Evolutionary conservation across 1,139 yeast species (phyloP).

Genomic region (Pichia inconspicua): DNA sequence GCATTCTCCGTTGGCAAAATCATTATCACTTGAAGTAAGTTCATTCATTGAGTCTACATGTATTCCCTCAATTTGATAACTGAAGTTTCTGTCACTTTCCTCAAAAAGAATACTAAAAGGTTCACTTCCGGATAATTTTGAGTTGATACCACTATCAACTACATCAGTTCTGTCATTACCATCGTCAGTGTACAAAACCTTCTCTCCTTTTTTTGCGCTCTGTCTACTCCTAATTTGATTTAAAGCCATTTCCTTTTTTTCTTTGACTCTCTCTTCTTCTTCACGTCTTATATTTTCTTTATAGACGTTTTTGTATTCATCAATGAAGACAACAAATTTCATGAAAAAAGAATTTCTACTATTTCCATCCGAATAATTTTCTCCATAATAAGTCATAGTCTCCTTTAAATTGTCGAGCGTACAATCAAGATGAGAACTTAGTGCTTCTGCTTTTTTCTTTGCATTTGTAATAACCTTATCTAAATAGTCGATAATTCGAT

Average conservation of each 20-base stretch:
- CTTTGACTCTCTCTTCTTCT: conserved; percentile 46
- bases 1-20: neutral
- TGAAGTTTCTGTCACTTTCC: too few species aligned
- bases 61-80: too few species aligned
- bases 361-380: conserved; percentile 52
- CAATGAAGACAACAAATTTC: conserved; percentile 64
- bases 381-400: conserved; percentile 79
- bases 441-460: conserved; percentile 45
- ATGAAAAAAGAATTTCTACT: conserved; percentile 62
- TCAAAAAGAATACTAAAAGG: too few species aligned
- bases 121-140: too few species aligned
- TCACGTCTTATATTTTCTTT: conserved; percentile 70
- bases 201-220: neutral
- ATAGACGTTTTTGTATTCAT: conserved; percentile 70
- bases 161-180: neutral
- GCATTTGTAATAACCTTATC: conserved; percentile 55
- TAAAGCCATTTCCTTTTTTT: conserved; percentile 9
- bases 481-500: conserved; percentile 45
- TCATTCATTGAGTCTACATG: neutral
- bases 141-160: neutral
- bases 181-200: conserved; percentile 1
- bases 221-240: neutral
- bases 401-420: conserved; percentile 49
- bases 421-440: conserved; percentile 48
- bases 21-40: neutral